Base-by-base conservation (phyloP, 768 basidiomycete genomes). In the Neoboletus brunneissimus region DNA sequence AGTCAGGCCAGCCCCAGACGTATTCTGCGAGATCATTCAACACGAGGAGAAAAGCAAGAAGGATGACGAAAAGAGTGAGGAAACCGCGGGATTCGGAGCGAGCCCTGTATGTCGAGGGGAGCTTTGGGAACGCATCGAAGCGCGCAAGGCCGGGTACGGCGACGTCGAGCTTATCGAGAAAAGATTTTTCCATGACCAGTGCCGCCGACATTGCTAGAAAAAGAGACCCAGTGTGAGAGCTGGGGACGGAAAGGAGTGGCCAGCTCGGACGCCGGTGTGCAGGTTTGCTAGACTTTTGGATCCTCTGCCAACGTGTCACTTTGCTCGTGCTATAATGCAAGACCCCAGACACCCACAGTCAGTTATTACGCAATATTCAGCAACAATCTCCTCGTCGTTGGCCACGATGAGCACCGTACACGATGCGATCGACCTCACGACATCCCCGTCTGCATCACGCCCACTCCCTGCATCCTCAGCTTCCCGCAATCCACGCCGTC, bases 1-100 rank as follows among this genome's bases (percentile, higher is more conserved):
- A 87, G 67, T 91, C 89, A 8, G 91, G 88, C 83, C 94, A 95
- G 43, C 96, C 96, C 83, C 91, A 98, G 34, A 98, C 74, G 66
- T 84, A 98, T 68, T 98, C 95, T 48, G 86, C 86, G 42, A 95
- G 73, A 66, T 98, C 95, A 63, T 96, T 95, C 57, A 93, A 79
- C 54, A 94, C 81, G 20, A 96, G 81, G 25, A 94, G 62, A 51
- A 91, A 73, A 12, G 89, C 84, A 44, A 92, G 60, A 43, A 88
- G 61, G 8, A 77, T 72, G 51, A 94, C 83, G 58, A 88, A 81
- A 64, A 92, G 57, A 20, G 91, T 94, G 73, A 91, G 78, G 71
- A 93, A 84, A 12, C 93, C 92, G 35, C 93, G 83, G 8, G 86
- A 84, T 64, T 87, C 84, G 10, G 90, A 88, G 54, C 88, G 85